These are phyloP conservation scores for Straminergon stramineum DNA, from an alignment of 225 moss, liverwort and hornwort genomes.

Conservation along the genomic window DNA sequence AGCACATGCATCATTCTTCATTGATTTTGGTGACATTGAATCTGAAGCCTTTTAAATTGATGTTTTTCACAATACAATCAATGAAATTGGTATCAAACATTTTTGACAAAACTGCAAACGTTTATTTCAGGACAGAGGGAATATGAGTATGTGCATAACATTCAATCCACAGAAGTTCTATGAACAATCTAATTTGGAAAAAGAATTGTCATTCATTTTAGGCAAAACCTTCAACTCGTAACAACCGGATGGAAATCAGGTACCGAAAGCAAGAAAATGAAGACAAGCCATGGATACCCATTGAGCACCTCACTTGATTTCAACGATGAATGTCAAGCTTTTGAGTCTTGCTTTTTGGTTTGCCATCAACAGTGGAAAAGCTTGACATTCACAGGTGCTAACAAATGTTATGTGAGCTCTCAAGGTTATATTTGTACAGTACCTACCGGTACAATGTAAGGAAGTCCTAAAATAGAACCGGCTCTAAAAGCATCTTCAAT, in stretches of 20 bases:
- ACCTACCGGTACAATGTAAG: neutral
- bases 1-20: neutral
- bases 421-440: neutral
- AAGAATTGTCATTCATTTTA: neutral
- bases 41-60: accelerated
- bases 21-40: neutral
- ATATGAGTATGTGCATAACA: too few species aligned
- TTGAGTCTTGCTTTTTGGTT: neutral
- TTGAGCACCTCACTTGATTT: neutral
- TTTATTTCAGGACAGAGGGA: neutral
- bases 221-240: neutral
- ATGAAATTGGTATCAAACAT: neutral
- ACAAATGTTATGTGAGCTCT: too few species aligned
- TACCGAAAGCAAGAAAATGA: neutral
- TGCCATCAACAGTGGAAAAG: neutral
- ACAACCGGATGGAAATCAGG: neutral
- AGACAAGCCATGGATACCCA: neutral
- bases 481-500: too few species aligned
- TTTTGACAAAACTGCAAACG: neutral
- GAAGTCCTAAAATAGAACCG: too few species aligned
- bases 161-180: neutral
- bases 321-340: neutral
- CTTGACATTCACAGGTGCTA: too few species aligned
- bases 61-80: neutral
- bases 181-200: neutral